Conservation (phyloP, 108 stramenopile genomes). For the Skeletonema grethae region DNA sequence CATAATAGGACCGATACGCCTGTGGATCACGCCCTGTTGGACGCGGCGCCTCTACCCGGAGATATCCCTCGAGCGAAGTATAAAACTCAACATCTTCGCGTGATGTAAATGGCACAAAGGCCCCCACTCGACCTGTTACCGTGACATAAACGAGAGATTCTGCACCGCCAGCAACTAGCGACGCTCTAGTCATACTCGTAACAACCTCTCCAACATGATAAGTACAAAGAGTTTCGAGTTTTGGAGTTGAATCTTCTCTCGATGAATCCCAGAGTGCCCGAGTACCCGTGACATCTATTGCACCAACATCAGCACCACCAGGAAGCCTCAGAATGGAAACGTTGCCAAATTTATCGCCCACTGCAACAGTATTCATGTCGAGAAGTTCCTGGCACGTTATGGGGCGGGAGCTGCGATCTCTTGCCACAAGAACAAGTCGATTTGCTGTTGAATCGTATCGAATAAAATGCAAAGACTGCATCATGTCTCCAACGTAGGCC, state of each 20-base stretch:
- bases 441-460: constrained; percentile 89
- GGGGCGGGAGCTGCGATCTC: constrained; percentile 87
- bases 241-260: constrained; percentile 69
- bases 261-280: constrained; percentile 79
- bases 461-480: constrained; percentile 89
- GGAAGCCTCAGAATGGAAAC: constrained; percentile 90
- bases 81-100: constrained; percentile 96
- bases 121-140: constrained; percentile 92
- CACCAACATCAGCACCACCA: constrained; percentile 73
- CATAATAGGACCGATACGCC: constrained; percentile 93
- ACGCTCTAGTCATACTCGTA: constrained; percentile 88
- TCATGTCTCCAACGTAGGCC: constrained; percentile 89
- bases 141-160: constrained; percentile 94
- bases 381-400: constrained; percentile 89
- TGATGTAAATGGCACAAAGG: constrained; percentile 89
- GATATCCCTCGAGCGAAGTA: constrained; percentile 87
- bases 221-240: constrained; percentile 83
- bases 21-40: constrained; percentile 93
- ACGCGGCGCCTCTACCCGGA: constrained; percentile 80
- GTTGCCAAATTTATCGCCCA: constrained; percentile 97
- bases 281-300: constrained; percentile 72
- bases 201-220: constrained; percentile 95
- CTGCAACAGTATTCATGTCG: constrained; percentile 97
- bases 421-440: constrained; percentile 86
- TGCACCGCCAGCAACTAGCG: constrained; percentile 87